These are phyloP conservation scores for Strobilomyces echinocephalus DNA, from an alignment of 768 basidiomycete genomes.

Conservation along the genomic window DNA sequence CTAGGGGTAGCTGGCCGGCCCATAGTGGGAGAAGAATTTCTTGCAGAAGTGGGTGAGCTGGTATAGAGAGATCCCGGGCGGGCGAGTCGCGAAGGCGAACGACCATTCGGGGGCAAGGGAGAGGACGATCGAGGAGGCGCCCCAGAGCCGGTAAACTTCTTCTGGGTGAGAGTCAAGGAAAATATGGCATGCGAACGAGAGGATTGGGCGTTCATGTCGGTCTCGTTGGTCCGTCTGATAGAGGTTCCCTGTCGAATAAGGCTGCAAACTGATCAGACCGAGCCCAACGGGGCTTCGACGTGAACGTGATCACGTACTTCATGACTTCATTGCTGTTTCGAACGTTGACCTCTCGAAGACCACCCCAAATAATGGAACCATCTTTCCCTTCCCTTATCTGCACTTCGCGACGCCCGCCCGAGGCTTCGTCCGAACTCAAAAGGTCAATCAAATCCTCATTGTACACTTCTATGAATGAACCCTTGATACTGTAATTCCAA, in stretches of 20 bases:
- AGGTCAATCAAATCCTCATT: slow-evolving; percentile 99
- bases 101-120: slow-evolving; percentile 67
- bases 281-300: slow-evolving; percentile 4
- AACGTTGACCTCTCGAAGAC: slow-evolving; percentile 89
- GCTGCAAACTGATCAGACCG: slow-evolving; percentile 39
- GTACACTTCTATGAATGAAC: slow-evolving; percentile 96
- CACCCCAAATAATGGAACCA: slow-evolving; percentile 95
- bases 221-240: slow-evolving; percentile 91
- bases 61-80: slow-evolving; percentile 78
- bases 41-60: slow-evolving; percentile 31
- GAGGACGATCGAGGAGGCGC: slow-evolving; percentile 71
- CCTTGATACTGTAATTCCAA: slow-evolving; percentile 79
- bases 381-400: slow-evolving; percentile 97
- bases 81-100: slow-evolving; percentile 73
- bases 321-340: slow-evolving; percentile 84
- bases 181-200: slow-evolving; percentile 99
- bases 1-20: slow-evolving; percentile 77
- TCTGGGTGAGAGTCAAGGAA: slow-evolving; percentile 90
- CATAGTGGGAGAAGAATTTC: slow-evolving; percentile 72
- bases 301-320: slow-evolving; percentile 52
- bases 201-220: slow-evolving; percentile 98
- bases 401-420: slow-evolving; percentile 73
- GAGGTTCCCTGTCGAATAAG: slow-evolving; percentile 86
- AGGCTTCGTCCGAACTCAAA: slow-evolving; percentile 66
- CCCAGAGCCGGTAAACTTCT: slow-evolving; percentile 71